phyloP scores from a whole-genome alignment of 2,329 filamentous ascomycete species.

The Leptosphaerulina australis region DNA sequence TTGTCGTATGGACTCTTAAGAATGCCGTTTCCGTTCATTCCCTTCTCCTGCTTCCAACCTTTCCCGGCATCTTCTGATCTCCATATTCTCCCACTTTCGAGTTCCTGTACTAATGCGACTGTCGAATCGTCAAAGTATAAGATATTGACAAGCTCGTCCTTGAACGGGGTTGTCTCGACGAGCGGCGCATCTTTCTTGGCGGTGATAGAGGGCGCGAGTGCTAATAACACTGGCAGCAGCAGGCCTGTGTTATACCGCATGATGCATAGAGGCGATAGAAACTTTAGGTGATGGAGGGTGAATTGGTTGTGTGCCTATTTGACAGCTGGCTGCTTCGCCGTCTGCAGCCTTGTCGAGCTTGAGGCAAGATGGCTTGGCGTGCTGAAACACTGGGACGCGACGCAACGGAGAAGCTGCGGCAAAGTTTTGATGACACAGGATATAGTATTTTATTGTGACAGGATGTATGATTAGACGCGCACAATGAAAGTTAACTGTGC shows the following conservation, averaged over 20 bases:
- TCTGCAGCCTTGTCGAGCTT: slow-evolving; percentile 40
- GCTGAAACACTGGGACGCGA: slow-evolving; percentile 41
- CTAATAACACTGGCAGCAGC: slow-evolving; percentile 60
- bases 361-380: slow-evolving; percentile 40
- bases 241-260: slow-evolving; percentile 49
- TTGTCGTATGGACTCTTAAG: slow-evolving; percentile 79
- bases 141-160: slow-evolving; percentile 69
- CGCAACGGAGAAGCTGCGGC: slow-evolving; percentile 25
- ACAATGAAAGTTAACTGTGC: background rate
- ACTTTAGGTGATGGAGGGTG: slow-evolving; percentile 24
- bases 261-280: slow-evolving; percentile 42
- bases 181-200: slow-evolving; percentile 66
- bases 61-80: slow-evolving; percentile 82
- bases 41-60: slow-evolving; percentile 71
- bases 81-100: slow-evolving; percentile 68
- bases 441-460: slow-evolving; percentile 21
- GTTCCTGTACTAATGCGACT: slow-evolving; percentile 76
- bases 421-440: slow-evolving; percentile 31
- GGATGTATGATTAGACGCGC: background rate
- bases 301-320: slow-evolving; percentile 27
- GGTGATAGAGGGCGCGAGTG: slow-evolving; percentile 41
- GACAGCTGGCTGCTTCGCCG: slow-evolving; percentile 46
- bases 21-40: slow-evolving; percentile 66
- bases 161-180: slow-evolving; percentile 69
- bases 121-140: slow-evolving; percentile 94